phyloP scores from a whole-genome alignment of 306 rosid species.

The Cercis canadensis region DNA sequence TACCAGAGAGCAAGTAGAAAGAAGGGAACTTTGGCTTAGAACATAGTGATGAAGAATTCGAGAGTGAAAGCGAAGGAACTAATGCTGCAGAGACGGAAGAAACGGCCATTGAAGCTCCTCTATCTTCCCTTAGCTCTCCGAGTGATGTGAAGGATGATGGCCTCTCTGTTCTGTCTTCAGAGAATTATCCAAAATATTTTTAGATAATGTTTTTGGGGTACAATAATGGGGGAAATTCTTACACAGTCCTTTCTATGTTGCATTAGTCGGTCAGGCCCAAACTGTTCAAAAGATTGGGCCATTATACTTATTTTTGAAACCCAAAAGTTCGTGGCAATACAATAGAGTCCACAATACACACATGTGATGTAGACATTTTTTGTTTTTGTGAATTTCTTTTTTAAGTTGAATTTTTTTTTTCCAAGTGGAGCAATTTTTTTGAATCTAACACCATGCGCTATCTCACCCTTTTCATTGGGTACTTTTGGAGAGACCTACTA shows the following conservation, averaged over 20 bases:
- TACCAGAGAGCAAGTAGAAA: slow-evolving; percentile 38
- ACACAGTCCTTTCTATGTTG: neutral
- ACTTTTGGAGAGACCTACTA: too few relatives aligned
- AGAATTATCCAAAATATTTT: slow-evolving; percentile 54
- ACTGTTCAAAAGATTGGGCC: neutral
- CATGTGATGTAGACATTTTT: too few relatives aligned
- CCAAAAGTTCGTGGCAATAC: too few relatives aligned
- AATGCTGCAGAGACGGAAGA: slow-evolving; percentile 68
- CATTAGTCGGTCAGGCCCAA: neutral
- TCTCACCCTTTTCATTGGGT: too few relatives aligned
- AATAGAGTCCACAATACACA: too few relatives aligned
- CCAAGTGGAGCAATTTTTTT: too few relatives aligned
- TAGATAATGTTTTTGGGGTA: neutral
- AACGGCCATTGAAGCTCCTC: slow-evolving; percentile 66
- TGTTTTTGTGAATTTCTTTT: too few relatives aligned
- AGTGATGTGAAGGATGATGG: neutral
- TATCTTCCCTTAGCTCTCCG: neutral
- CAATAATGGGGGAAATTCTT: neutral
- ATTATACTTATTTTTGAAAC: too few relatives aligned
- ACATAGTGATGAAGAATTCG: slow-evolving; percentile 49
- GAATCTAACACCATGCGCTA: too few relatives aligned
- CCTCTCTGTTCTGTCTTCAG: neutral
- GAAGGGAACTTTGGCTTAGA: slow-evolving; percentile 47
- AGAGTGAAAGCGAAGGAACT: slow-evolving; percentile 57
- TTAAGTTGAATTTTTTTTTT: too few relatives aligned